Percentiles rank a stretch among this genome's conserved stretches.
phyloP scores from a whole-genome alignment of 129 eudicot genomes.

The Pittosporum tobira region DNA sequence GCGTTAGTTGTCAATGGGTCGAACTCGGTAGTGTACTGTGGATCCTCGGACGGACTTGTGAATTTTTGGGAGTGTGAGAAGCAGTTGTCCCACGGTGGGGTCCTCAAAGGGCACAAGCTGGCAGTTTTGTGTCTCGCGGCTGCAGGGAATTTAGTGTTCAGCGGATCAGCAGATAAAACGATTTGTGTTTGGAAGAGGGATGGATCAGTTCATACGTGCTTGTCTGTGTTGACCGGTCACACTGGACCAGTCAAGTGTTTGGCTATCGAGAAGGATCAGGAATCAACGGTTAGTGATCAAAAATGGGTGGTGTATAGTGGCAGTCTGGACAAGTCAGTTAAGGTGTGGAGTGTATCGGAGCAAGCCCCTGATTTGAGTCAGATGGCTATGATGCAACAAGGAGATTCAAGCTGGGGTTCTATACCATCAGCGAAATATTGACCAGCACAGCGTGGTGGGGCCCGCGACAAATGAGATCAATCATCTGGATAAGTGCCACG shows the following conservation, averaged over 20 bases:
- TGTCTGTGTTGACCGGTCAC: conserved; percentile 71
- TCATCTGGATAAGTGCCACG: neutral
- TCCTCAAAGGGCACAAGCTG: conserved; percentile 69
- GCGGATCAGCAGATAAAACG: conserved; percentile 91
- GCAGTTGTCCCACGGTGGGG: conserved; percentile 63
- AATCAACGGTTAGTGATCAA: conserved; percentile 20
- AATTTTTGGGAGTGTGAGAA: conserved; percentile 76
- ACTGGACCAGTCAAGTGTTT: conserved; percentile 83
- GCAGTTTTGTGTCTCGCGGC: conserved; percentile 75
- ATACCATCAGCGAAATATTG: conserved; percentile 7
- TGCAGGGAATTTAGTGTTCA: conserved; percentile 56
- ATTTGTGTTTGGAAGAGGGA: conserved; percentile 91
- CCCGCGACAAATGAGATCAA: neutral
- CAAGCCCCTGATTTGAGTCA: conserved; percentile 27
- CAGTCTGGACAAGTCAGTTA: conserved; percentile 83
- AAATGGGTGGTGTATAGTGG: conserved; percentile 85
- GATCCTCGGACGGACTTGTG: conserved; percentile 81
- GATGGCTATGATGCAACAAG: conserved; percentile 19
- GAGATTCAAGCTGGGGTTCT: conserved; percentile 12
- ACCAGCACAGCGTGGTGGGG: neutral
- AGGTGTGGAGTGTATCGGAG: conserved; percentile 87
- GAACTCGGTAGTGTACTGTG: conserved; percentile 57
- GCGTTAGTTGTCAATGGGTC: conserved; percentile 40
- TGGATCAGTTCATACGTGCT: conserved; percentile 44
- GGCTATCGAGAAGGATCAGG: conserved; percentile 54